Evolutionary conservation across 495 filamentous ascomycete species (phyloP).

Genomic region (Aspergillus sparsus): DNA sequence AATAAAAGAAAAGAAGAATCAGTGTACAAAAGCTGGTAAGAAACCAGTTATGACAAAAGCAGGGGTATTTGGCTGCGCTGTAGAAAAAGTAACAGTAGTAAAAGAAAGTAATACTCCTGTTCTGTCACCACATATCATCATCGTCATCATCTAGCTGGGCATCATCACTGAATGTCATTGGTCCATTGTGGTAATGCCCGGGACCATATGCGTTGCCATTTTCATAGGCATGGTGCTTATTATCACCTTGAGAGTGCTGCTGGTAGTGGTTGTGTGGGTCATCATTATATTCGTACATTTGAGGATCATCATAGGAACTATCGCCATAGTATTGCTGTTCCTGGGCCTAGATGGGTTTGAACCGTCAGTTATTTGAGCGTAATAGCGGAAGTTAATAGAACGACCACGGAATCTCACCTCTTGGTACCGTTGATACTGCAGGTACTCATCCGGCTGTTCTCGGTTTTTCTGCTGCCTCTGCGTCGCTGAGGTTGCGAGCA

Average conservation of each 20-base stretch:
- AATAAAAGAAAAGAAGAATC: conserved; percentile 19
- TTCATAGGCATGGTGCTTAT: conserved; percentile 45
- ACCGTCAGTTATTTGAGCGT: neutral
- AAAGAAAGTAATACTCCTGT: conserved; percentile 25
- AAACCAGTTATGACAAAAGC: conserved; percentile 31
- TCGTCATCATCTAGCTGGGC: conserved; percentile 51
- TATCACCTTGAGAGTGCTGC: conserved; percentile 53
- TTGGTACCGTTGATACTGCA: conserved; percentile 65
- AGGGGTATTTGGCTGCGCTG: conserved; percentile 41
- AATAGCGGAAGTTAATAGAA: neutral
- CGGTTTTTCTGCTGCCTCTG: conserved; percentile 63
- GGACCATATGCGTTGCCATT: conserved; percentile 47
- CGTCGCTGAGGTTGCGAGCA: conserved; percentile 61
- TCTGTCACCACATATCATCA: conserved; percentile 59
- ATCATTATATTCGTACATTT: conserved; percentile 60
- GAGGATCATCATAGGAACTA: conserved; percentile 57
- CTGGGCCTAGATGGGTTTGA: conserved; percentile 45
- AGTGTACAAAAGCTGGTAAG: conserved; percentile 34
- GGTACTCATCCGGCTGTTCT: conserved; percentile 66
- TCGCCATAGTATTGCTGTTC: conserved; percentile 56
- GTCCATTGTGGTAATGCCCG: conserved; percentile 50
- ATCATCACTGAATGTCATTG: conserved; percentile 53
- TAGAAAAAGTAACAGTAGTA: conserved; percentile 34
- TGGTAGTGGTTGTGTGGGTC: conserved; percentile 54
- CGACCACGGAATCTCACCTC: conserved; percentile 48